Base-by-base conservation (phyloP, 495 filamentous ascomycete genomes). In the Aspergillus sclerotiicarbonarius region DNA sequence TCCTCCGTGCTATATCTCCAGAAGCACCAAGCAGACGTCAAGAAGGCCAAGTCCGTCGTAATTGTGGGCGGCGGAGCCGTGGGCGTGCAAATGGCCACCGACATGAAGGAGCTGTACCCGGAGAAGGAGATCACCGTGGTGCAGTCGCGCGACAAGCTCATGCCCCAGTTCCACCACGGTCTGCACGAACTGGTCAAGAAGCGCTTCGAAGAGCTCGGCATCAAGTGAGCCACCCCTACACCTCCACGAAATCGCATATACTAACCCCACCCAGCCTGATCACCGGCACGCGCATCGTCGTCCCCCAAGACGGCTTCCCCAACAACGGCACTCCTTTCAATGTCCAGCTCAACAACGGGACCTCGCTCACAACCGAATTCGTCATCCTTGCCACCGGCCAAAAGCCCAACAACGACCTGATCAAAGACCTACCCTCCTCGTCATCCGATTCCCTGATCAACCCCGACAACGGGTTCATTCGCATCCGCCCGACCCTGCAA, bases 31-130 rank as follows among this genome's bases (percentile, higher is more conserved):
- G 61, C 58, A 1, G 63, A 66, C 21, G 63, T 74, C 2, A 70
- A 75, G 51, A 41, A 56, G 6, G 63, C 80, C 2, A 62, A 73
- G 21, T 76, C 75, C 0, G 76, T 87, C 51, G 70, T 81, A 6
- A 75, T 88, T 18, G 76, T 85, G 1, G 85, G 85, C 3, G 85
- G 82, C 1, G 85, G 85, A 1, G 81, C 84, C 5, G 83, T 84
- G 0, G 84, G 84, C 1, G 77, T 87, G 0, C 80, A 88, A 67
- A 68, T 86, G 64, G 83, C 83, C 0, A 76, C 79, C 5, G 85
- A 88, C 61, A 69, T 84, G 44, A 86, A 86, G 69, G 77, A 75
- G 18, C 70, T 71, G 18, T 85, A 82, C 56, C 82, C 80, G 0
- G 79, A 82, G 0, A 87, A 87, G 68, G 67, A 77, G 4, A 78